A percentile compares a stretch with the other conserved stretches of the same genome.
phyloP scores from a whole-genome alignment of 2,329 filamentous ascomycete genomes.

The Xylaria sp. region DNA sequence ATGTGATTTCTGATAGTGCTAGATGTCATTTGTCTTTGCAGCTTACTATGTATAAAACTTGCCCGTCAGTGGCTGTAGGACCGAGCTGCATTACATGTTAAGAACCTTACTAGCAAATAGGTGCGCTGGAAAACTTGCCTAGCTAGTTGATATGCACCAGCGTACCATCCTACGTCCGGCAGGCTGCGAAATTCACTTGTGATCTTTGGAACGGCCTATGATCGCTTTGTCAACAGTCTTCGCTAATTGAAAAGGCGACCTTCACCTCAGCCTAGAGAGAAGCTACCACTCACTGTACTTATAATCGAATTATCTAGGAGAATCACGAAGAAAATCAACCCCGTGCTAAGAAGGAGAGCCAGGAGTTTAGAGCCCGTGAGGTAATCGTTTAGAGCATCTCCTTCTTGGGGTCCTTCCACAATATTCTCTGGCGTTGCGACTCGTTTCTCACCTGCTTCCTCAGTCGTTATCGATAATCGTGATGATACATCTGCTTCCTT shows the following conservation, averaged over 20 bases:
- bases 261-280: not conserved
- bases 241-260: not conserved
- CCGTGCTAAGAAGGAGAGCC: constrained; percentile 42
- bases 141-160: constrained; percentile 54
- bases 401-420: constrained; percentile 21
- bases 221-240: not conserved
- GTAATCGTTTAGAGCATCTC: constrained; percentile 33
- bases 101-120: not conserved
- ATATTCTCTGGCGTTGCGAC: not conserved
- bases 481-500: constrained; percentile 8
- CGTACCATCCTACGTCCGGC: constrained; percentile 62
- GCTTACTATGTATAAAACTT: constrained; percentile 52
- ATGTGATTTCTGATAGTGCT: too few relatives aligned
- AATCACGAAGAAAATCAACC: constrained; percentile 49
- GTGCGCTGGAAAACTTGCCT: constrained; percentile 39
- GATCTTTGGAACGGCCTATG: constrained; percentile 53
- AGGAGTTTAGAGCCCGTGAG: constrained; percentile 36
- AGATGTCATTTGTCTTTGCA: too few relatives aligned
- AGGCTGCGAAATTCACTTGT: constrained; percentile 57
- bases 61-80: constrained; percentile 57
- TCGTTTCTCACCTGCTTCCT: constrained; percentile 5
- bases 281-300: constrained; percentile 48
- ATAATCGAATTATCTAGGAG: constrained; percentile 60
- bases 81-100: constrained; percentile 43
- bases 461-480: constrained; percentile 1